phyloP scores from a whole-genome alignment of 139 green algal genomes.

The Tetradesmus obliquus region DNA sequence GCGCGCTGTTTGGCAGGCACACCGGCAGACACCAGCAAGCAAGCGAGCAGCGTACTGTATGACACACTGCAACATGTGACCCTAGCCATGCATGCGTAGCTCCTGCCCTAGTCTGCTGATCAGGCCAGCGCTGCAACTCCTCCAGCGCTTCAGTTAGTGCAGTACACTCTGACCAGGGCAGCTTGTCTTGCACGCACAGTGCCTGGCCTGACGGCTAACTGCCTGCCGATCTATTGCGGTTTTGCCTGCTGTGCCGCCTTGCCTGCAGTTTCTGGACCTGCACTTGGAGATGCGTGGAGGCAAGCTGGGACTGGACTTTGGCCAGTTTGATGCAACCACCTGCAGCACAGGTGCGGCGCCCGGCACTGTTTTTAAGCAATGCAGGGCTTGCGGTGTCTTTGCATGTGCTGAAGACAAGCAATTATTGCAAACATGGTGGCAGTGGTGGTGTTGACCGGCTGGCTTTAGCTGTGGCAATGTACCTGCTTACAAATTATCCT shows the following conservation, averaged over 20 bases:
- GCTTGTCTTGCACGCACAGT: too few relatives aligned
- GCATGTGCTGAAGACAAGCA: too few relatives aligned
- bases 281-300: conserved; percentile 68
- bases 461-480: too few relatives aligned
- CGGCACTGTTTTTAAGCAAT: not conserved
- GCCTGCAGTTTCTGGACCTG: conserved; percentile 55
- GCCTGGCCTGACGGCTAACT: too few relatives aligned
- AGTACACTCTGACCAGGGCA: too few relatives aligned
- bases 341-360: conserved; percentile 41
- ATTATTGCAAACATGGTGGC: too few relatives aligned
- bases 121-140: not conserved
- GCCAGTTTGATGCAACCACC: conserved; percentile 56
- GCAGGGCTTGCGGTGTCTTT: not conserved
- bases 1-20: too few relatives aligned
- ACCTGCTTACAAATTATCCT: too few relatives aligned
- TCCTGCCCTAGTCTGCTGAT: not conserved
- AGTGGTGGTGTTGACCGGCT: too few relatives aligned
- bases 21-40: not conserved
- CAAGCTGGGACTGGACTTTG: conserved; percentile 67
- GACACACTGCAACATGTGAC: too few relatives aligned
- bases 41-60: too few relatives aligned
- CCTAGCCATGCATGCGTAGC: not conserved
- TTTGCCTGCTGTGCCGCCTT: not conserved
- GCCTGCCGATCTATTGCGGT: not conserved
- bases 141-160: too few relatives aligned